Base-by-base conservation (phyloP, 257 asterid species). In the Haberlea rhodopensis region DNA sequence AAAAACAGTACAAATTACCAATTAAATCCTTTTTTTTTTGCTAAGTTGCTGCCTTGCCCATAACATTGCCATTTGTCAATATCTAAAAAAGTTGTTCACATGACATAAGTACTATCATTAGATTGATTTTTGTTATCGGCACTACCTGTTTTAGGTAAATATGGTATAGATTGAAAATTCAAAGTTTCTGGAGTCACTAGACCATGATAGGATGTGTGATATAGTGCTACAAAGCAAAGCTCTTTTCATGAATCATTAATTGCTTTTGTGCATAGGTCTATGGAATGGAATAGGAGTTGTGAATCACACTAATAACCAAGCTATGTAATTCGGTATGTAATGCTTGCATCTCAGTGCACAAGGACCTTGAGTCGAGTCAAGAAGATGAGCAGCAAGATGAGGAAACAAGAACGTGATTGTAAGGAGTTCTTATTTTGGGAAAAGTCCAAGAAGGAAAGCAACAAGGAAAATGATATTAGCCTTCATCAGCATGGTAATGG, bases 401-500 rank as follows among this genome's bases (percentile, higher is more conserved):
- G 68, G 66, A 63, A 72, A 63, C 28, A 74, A 77, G 63, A 82
- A 63, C 57, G 73, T 65, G 11, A 60, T 75, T 18, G 79, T 82
- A 43, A 79, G 84, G 57, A 90, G 90, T 71, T 68, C 80, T 25
- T 84, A 86, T 88, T 86, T 73, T 74, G 69, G 75, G 75, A 77
- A 24, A 86, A 77, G 51, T 16, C 82, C n/a, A 56, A 24, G 20
- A 65, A 63, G 28, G 80, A 57, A 63, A 67, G 62, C 40, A 72
- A 60, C 45, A 72, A 66, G 71, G 80, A 76, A 68, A 73, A 63
- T 29, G 72, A 61, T 53, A 28, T 3, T 53, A 66, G 71, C 31
- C 62, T 27, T n/a, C 60, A 65, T 53, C 55, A 63, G 53, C n/a
- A n/a, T n/a, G n/a, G n/a, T n/a, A 57, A 55, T 52, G 57, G 53